Conservation (phyloP, 176 grass and related monocot genomes). For the Aegilops speltoides region DNA sequence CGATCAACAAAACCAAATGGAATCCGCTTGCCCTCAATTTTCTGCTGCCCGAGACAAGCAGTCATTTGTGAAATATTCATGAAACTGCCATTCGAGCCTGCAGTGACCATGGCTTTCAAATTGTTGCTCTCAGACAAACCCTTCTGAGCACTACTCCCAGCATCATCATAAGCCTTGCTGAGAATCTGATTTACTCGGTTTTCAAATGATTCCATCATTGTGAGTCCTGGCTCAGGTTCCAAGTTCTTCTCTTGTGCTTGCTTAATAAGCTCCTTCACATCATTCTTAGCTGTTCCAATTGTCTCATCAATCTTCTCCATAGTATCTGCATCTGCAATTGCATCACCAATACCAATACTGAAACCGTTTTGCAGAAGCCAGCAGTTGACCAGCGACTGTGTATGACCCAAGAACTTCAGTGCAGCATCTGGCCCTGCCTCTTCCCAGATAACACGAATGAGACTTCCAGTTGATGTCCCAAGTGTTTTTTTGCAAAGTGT, state of each 20-base stretch:
- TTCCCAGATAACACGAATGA: slow-evolving; percentile 98
- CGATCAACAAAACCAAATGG: slow-evolving; percentile 86
- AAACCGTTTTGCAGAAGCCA: slow-evolving; percentile 94
- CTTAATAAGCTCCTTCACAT: slow-evolving; percentile 91
- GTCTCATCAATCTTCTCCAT: slow-evolving; percentile 95
- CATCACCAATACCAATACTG: slow-evolving; percentile 97
- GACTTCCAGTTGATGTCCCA: slow-evolving; percentile 69
- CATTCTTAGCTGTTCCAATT: slow-evolving; percentile 79
- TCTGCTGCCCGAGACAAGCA: slow-evolving; percentile 97
- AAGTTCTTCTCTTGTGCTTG: slow-evolving; percentile 59
- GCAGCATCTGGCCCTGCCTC: slow-evolving; percentile 96
- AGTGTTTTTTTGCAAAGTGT: slow-evolving; percentile 91
- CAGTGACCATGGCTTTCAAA: slow-evolving; percentile 97
- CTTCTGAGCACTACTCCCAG: slow-evolving; percentile 91
- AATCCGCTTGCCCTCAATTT: slow-evolving; percentile 98
- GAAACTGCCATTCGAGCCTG: slow-evolving; percentile 95
- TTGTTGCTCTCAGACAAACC: slow-evolving; percentile 99
- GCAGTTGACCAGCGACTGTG: slow-evolving; percentile 97
- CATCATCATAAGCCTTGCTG: slow-evolving; percentile 98
- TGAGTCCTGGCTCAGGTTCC: slow-evolving; percentile 92
- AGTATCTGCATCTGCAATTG: slow-evolving; percentile 83
- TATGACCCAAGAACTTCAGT: slow-evolving; percentile 92
- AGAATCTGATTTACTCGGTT: slow-evolving; percentile 97
- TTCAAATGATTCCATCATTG: slow-evolving; percentile 98
- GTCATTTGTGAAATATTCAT: slow-evolving; percentile 99